Conservation (phyloP, 2,329 filamentous ascomycete species). For the Penicillium sumatraense region DNA sequence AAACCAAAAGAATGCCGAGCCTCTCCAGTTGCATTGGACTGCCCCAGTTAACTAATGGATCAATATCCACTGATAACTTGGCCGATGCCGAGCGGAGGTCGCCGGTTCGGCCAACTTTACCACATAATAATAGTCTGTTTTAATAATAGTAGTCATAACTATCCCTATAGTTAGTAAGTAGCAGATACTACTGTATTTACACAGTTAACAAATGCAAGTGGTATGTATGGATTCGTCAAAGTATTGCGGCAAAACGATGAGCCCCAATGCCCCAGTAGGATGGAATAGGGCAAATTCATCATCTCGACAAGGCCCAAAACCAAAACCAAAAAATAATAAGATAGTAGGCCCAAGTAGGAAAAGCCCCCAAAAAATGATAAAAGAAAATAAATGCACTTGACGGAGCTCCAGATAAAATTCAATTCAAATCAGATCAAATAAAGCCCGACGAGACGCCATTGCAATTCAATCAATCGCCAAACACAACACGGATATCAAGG, state of each 20-base stretch:
- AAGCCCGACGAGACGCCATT: slow-evolving; percentile 38
- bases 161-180: no score
- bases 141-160: no score
- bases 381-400: slow-evolving; percentile 30
- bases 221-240: slow-evolving; percentile 30
- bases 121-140: no score
- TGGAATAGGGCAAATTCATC: slow-evolving; percentile 16
- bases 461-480: no score
- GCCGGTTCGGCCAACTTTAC: slow-evolving; percentile 16
- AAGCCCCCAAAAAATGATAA: slow-evolving; percentile 18
- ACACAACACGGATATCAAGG: slow-evolving; percentile 44
- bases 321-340: slow-evolving; percentile 2
- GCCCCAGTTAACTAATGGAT: no score
- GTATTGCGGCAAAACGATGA: slow-evolving; percentile 25
- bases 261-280: slow-evolving; percentile 11
- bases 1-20: slow-evolving; percentile 22
- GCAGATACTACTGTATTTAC: neutral
- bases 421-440: no score
- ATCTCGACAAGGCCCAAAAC: slow-evolving; percentile 16
- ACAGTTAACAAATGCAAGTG: neutral
- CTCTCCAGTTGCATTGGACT: no score
- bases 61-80: no score
- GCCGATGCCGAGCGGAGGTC: slow-evolving; percentile 23
- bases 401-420: slow-evolving; percentile 28
- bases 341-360: slow-evolving; percentile 9